Evolutionary conservation across 2,329 filamentous ascomycete species (phyloP), one percentile per base, ranked within the genome.

Genomic region (Cytospora piceae): DNA sequence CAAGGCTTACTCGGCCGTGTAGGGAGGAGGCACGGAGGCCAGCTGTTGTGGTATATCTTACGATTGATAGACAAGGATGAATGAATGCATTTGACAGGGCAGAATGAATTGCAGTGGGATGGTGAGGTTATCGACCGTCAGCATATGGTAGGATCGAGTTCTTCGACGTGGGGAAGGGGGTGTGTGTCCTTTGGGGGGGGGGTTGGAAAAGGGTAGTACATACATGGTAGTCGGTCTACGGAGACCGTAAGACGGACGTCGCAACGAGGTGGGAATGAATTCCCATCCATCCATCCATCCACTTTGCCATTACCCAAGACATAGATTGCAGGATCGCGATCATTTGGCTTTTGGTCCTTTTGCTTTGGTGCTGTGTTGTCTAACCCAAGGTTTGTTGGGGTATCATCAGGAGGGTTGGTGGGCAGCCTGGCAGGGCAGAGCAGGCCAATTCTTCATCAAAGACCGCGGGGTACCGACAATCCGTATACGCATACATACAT

Each of bases 331-430:
- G 64, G 54, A 52, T 66, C 58, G 27, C 27, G 62, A 59, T 66
- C 59, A 66, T 60, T 52, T 60, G 20, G 20, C 7, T 46, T 22
- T n/a, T n/a, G 61, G 56, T 67, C 65, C 57, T 61, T 64, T 67
- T 59, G 51, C 5, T 52, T 15, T 14, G 27, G 32, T 49, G 37
- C 56, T 59, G 55, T 55, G 46, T 14, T 57, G 27, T 39, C 37
- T 46, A 52, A 27, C 37, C 3, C 59, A 6, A 11, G 14, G 37
- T 34, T 6, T 34, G 32, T 34, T 34, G 34, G 51, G 39, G 32
- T 63, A 58, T 54, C 61, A 55, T 42, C 56, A 56, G 55, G 49
- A 32, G 34, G 20, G 24, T 29, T 53, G 49, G 32, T 27, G 49
- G 59, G 58, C 37, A 15, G 49, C 49, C 58, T 34, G 31, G 58